Base-by-base conservation (phyloP, 2,329 filamentous ascomycete genomes). In the Neofusicoccum sp. region DNA sequence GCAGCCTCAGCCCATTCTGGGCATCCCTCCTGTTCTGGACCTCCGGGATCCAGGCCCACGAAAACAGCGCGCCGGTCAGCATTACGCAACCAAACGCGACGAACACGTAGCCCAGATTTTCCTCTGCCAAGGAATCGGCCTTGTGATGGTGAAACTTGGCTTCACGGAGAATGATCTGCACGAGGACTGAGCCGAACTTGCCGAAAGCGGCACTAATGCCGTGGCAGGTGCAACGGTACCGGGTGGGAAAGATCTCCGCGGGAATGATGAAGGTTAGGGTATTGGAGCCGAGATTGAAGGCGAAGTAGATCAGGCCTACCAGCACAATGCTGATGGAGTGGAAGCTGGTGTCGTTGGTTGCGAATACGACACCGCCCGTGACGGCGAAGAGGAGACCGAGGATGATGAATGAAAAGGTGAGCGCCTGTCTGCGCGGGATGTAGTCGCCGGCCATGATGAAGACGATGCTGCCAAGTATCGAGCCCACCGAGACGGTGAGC, bases 221-320 rank as follows among this genome's bases (percentile, higher is more conserved):
- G 66, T 84, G 80, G 62, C 78, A 81, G 1, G 79, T 81, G 57
- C 76, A 81, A 16, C 82, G 77, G 65, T 84, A 84, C 16, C 79
- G 75, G 0, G 82, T 84, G 3, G 82, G 82, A 63, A 84, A 85
- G 56, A 83, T 76, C 63, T 84, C 82, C 11, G 81, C 81, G n/a
- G 82, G 79, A 38, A 84, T 80, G 45, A 75, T 73, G 58, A 74
- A 75, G 3, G 72, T 74, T 1, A 72, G 70, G 3, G 70, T 69
- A 49, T 74, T 75, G 4, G 72, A 69, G 26, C 72, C 72, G 1
- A 74, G 62, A 57, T 74, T 74, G 66, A 74, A 74, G 0, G 69
- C 66, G 34, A 74, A 70, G 47, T 74, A 70, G 53, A 67, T 67
- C 6, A 74, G 59, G 8, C 70, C 68, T 58, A 73, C 73, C 2